phyloP scores from a whole-genome alignment of 805 yeast species.

The Pichia exigua region DNA sequence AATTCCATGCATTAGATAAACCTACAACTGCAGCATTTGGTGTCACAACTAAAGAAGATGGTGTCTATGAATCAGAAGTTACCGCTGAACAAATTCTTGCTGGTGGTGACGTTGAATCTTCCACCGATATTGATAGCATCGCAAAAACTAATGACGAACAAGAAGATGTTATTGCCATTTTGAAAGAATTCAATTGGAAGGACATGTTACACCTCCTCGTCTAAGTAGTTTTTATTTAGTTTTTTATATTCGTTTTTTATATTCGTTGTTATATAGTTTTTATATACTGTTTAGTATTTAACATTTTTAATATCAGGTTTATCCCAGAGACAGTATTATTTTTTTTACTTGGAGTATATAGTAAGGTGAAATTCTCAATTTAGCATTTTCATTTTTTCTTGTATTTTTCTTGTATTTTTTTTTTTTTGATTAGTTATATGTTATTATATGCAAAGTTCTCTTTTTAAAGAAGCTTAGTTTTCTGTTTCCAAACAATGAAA shows the following conservation, averaged over 20 bases:
- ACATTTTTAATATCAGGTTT: no score
- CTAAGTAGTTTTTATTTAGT: neutral
- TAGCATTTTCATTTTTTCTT: no score
- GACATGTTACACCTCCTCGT: slow-evolving; percentile 12
- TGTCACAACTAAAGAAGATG: slow-evolving; percentile 11
- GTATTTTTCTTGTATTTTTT: neutral
- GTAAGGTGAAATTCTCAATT: neutral
- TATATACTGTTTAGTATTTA: neutral
- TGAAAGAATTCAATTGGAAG: slow-evolving; percentile 8
- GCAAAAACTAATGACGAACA: slow-evolving; percentile 1
- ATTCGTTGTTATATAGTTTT: neutral
- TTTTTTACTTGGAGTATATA: no score
- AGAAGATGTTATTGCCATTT: slow-evolving; percentile 7
- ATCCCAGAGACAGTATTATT: no score
- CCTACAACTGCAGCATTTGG: slow-evolving; percentile 18
- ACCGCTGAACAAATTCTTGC: slow-evolving; percentile 6
- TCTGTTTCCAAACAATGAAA: neutral
- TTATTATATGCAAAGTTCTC: no score
- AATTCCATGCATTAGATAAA: slow-evolving; percentile 40
- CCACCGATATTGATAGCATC: neutral
- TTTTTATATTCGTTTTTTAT: neutral
- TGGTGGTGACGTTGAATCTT: slow-evolving; percentile 10
- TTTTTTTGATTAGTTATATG: no score
- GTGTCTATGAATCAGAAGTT: slow-evolving; percentile 8
- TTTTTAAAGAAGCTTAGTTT: no score